A percentile compares a stretch with the other conserved stretches of the same genome.
phyloP scores from a whole-genome alignment of 1,284 basidiomycete species.

The Malassezia slooffiae region DNA sequence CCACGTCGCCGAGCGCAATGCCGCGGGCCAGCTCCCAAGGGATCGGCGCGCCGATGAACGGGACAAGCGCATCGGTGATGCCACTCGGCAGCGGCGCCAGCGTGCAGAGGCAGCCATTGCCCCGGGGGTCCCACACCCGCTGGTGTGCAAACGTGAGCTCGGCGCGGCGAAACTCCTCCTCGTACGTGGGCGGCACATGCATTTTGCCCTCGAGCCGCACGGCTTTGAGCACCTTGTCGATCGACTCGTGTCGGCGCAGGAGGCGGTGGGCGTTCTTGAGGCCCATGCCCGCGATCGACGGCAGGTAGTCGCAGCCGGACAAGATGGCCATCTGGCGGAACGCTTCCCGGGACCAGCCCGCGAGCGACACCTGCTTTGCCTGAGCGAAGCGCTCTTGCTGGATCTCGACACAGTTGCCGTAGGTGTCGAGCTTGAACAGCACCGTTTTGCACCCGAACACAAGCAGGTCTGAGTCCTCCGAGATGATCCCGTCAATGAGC shows the following conservation, averaged over 20 bases:
- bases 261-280: conserved; percentile 78
- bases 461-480: conserved; percentile 94
- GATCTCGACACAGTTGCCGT: conserved; percentile 65
- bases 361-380: conserved; percentile 64
- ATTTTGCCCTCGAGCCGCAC: conserved; percentile 76
- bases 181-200: conserved; percentile 58
- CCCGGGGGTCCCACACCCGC: conserved; percentile 70
- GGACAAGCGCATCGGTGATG: conserved; percentile 20
- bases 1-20: conserved; percentile 64
- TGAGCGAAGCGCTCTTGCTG: conserved; percentile 65
- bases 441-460: conserved; percentile 82
- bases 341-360: conserved; percentile 76
- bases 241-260: conserved; percentile 70
- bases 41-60: conserved; percentile 35
- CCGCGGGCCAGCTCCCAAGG: conserved; percentile 48
- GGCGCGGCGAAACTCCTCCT: conserved; percentile 58
- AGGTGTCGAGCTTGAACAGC: conserved; percentile 42
- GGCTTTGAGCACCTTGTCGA: conserved; percentile 71
- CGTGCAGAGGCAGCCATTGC: conserved; percentile 19
- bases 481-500: conserved; percentile 80
- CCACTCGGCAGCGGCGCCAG: conserved; percentile 33
- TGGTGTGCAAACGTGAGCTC: conserved; percentile 92
- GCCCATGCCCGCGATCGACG: conserved; percentile 48
- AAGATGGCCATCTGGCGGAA: conserved; percentile 94
- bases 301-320: conserved; percentile 84